A percentile compares a stretch with the other conserved stretches of the same genome.
phyloP scores from a whole-genome alignment of 2,329 filamentous ascomycete genomes.

The Claviceps sp. region DNA sequence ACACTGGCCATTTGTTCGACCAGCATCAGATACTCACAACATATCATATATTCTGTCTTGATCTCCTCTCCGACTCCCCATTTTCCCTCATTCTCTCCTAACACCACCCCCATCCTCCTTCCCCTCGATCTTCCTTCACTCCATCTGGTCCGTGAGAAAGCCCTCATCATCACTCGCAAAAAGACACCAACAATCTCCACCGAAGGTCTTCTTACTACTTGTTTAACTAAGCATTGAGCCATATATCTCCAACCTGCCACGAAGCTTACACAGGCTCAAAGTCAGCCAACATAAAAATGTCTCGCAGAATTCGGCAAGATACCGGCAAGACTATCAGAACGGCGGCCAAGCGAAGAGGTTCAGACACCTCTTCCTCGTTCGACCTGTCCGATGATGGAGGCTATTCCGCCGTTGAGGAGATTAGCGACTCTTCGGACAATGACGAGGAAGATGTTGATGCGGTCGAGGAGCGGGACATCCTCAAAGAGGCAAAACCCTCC shows the following conservation, averaged over 20 bases:
- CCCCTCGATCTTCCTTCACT: neutral
- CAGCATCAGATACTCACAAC: neutral
- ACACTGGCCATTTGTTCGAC: constrained; percentile 13
- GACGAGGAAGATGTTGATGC: constrained; percentile 67
- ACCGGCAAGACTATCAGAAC: constrained; percentile 28
- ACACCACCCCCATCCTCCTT: neutral
- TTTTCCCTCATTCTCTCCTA: neutral
- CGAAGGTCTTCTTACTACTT: neutral
- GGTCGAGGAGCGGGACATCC: constrained; percentile 65
- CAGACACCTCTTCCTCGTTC: constrained; percentile 39
- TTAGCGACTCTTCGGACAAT: constrained; percentile 63
- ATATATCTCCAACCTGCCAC: neutral
- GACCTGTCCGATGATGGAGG: constrained; percentile 57
- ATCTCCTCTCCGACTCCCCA: neutral
- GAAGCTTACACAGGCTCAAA: neutral
- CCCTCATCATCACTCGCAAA: neutral
- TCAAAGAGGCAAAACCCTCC: constrained; percentile 30
- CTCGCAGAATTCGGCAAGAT: constrained; percentile 39
- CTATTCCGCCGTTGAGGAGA: constrained; percentile 65
- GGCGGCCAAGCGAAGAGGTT: constrained; percentile 32
- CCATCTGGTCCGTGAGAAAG: neutral
- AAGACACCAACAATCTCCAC: neutral
- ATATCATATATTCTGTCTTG: neutral
- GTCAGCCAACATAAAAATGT: constrained; percentile 22
- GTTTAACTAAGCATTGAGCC: neutral